Evolutionary conservation across 2,329 filamentous ascomycete species (phyloP), one percentile per base, ranked within the genome.

Genomic region (Pyrenophora teres): DNA sequence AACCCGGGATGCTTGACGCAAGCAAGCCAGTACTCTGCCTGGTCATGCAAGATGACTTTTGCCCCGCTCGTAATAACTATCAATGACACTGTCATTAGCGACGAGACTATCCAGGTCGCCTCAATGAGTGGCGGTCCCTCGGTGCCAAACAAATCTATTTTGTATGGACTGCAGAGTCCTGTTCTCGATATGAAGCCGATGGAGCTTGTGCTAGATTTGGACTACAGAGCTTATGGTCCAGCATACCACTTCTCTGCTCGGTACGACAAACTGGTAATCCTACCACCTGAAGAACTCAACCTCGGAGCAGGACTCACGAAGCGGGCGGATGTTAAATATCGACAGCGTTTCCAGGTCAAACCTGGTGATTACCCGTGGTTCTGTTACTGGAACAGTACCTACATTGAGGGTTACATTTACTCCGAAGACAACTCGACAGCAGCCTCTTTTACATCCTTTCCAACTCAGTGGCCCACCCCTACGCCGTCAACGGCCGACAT

Each of bases 381-480:
- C 63, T 89, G 86, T 69, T 83, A 82, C 67, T 89, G 85, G 85
- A 89, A 89, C 65, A 75, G 78, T 12, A 89, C 86, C 0, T 78
- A 84, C 46, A 77, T 88, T 42, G 86, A 89, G 68, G 82, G 83
- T 32, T 88, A 87, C 70, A 80, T 89, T 40, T 89, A 87, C 63
- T 76, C 84, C 46, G 79, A 83, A 46, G 71, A 83, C 66, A 76
- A 82, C 40, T 76, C 79, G 12, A 72, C 74, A 3, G 69, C 71
- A 15, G 71, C 70, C 27, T 64, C 64, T 4, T 64, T 68, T 19
- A 69, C 67, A 8, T 59, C 54, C 15, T 65, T 65, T 23, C 63
- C 66, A 4, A 63, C 67, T 2, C 52, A 62, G 15, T 58, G 57
- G 50, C 56, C 63, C 27, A 62, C 65, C 18, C 52, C 60, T 16